These are phyloP conservation scores for Apiospora marii DNA, from an alignment of 2,329 filamentous ascomycete genomes.

Conservation along the genomic window DNA sequence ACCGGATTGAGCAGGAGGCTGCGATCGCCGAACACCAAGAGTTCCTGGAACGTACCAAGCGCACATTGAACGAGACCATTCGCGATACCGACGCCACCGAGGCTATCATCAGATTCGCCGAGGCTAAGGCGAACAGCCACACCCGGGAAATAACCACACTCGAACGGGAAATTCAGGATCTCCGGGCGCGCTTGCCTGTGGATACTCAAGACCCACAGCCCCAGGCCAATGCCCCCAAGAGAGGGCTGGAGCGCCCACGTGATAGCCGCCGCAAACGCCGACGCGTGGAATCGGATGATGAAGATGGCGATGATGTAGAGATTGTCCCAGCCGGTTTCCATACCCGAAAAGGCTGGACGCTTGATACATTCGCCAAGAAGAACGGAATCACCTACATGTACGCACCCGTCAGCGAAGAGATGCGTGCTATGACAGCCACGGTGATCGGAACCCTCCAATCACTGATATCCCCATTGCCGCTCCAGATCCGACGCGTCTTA, in stretches of 20 bases:
- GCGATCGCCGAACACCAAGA: neutral
- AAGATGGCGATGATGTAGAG: neutral
- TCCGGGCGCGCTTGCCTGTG: neutral
- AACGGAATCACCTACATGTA: neutral
- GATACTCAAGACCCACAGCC: neutral
- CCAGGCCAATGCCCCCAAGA: no score
- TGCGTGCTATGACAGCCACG: neutral
- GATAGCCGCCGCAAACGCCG: neutral
- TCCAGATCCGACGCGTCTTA: neutral
- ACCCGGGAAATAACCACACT: neutral
- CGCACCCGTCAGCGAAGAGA: neutral
- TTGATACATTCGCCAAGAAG: neutral
- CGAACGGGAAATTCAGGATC: neutral
- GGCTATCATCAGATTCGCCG: neutral
- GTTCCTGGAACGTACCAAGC: neutral
- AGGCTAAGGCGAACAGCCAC: neutral
- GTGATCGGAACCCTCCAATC: neutral
- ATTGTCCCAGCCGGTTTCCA: neutral
- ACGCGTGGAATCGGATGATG: no score
- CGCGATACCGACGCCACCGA: neutral
- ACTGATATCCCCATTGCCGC: neutral
- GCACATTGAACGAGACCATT: neutral
- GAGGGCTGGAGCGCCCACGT: no score
- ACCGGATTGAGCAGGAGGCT: neutral
- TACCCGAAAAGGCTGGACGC: neutral